Conservation (phyloP, 2,329 filamentous ascomycete species). For the Verticillium alfalfae region DNA sequence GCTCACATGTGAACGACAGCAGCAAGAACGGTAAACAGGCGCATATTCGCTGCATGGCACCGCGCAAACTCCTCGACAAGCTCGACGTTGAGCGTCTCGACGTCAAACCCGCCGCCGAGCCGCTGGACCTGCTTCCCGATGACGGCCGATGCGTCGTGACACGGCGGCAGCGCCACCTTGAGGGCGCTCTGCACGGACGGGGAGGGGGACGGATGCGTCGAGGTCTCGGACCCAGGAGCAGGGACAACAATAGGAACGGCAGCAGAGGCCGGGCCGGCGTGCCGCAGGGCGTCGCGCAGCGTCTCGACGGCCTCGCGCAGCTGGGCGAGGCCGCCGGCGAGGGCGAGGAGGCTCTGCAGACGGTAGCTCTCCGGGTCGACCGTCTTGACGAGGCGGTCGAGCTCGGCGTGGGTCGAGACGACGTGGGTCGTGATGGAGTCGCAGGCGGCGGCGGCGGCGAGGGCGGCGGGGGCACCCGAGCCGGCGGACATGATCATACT, state of each 20-base stretch:
- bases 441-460: constrained; percentile 17
- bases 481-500: not conserved
- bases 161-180: constrained; percentile 18
- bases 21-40: constrained; percentile 13
- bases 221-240: too few relatives aligned
- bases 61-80: constrained; percentile 18
- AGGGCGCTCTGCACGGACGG: constrained; percentile 20
- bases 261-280: constrained; percentile 3
- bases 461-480: not conserved
- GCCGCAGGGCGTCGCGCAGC: constrained; percentile 18
- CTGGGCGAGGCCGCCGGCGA: constrained; percentile 17
- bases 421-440: constrained; percentile 22
- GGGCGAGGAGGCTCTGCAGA: constrained; percentile 13
- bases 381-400: constrained; percentile 17
- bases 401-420: constrained; percentile 20
- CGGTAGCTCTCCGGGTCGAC: constrained; percentile 8
- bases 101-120: constrained; percentile 17
- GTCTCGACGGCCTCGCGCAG: constrained; percentile 17
- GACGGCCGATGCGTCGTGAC: constrained; percentile 19
- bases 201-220: constrained; percentile 9
- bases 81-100: constrained; percentile 14
- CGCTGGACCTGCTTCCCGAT: constrained; percentile 28
- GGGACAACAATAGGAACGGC: too few relatives aligned
- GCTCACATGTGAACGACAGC: constrained; percentile 7
- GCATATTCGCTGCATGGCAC: constrained; percentile 16